These are phyloP conservation scores for Tolypocladium guangdongense DNA, from an alignment of 2,329 filamentous ascomycete species.

Conservation along the genomic window DNA sequence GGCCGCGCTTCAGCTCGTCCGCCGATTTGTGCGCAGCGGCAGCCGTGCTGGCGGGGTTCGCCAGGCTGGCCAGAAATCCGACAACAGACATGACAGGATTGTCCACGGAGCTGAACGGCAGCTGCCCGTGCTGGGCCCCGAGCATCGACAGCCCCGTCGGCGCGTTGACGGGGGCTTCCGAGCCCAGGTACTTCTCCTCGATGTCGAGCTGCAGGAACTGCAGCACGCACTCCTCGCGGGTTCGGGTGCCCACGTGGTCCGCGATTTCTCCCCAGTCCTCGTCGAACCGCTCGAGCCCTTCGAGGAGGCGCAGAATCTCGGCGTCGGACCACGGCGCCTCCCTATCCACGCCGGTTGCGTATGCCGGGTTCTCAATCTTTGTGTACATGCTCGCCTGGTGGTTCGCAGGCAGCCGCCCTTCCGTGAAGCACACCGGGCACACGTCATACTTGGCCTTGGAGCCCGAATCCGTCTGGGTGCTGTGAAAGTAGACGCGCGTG, in stretches of 20 bases:
- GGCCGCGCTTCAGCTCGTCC: constrained; percentile 69
- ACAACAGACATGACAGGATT: constrained; percentile 97
- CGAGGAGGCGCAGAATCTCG: constrained; percentile 78
- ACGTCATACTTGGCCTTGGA: constrained; percentile 71
- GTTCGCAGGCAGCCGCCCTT: constrained; percentile 71
- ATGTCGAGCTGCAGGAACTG: constrained; percentile 96
- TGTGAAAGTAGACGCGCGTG: constrained; percentile 52
- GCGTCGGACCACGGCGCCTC: constrained; percentile 87
- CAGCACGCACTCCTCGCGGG: constrained; percentile 89
- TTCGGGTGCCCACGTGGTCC: constrained; percentile 83
- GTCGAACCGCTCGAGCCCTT: constrained; percentile 85
- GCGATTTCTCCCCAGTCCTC: constrained; percentile 94
- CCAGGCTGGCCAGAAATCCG: constrained; percentile 82
- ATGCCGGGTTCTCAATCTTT: constrained; percentile 80
- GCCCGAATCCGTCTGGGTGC: constrained; percentile 43
- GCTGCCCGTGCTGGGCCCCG: constrained; percentile 62
- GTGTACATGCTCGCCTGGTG: constrained; percentile 73
- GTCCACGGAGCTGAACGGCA: constrained; percentile 85
- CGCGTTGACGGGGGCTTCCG: constrained; percentile 44
- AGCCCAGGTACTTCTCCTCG: constrained; percentile 91
- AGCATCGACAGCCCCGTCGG: constrained; percentile 53
- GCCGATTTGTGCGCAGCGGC: constrained; percentile 83
- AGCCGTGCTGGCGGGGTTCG: constrained; percentile 81
- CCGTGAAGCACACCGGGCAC: constrained; percentile 82
- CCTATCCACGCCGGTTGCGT: constrained; percentile 66